phyloP scores from a whole-genome alignment of 225 moss, liverwort and hornwort genomes.

The Climacium dendroides region DNA sequence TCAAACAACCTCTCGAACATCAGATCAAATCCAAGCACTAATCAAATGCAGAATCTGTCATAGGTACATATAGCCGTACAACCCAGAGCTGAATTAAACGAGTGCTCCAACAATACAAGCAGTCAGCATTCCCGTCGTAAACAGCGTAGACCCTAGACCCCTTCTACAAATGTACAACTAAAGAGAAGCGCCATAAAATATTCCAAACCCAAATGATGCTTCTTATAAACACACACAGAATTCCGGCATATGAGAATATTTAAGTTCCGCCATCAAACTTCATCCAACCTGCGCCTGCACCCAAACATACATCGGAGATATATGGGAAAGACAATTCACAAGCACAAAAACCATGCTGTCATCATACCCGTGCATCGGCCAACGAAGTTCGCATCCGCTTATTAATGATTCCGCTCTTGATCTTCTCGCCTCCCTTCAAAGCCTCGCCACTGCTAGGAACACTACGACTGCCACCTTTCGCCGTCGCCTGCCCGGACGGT shows the following conservation, averaged over 20 bases:
- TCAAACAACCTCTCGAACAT: background rate
- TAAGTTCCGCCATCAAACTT: background rate
- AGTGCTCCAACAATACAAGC: background rate
- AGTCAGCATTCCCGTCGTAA: background rate
- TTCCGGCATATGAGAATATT: background rate
- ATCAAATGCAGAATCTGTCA: background rate
- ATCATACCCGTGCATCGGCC: constrained; percentile 67
- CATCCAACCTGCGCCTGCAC: background rate
- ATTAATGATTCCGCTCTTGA: constrained; percentile 45
- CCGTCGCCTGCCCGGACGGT: constrained; percentile 16
- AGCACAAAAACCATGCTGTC: background rate
- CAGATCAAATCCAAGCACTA: background rate
- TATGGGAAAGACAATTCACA: background rate
- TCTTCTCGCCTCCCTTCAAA: constrained; percentile 56
- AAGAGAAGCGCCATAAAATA: background rate
- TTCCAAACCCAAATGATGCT: background rate
- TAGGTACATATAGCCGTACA: background rate
- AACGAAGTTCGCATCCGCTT: constrained; percentile 84
- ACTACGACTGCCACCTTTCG: constrained; percentile 42
- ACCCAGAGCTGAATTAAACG: background rate
- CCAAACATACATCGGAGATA: too few species aligned
- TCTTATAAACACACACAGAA: background rate
- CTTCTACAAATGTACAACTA: background rate
- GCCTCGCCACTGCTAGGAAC: constrained; percentile 29
- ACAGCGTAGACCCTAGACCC: background rate